These are phyloP conservation scores for Rhizopogon vinicolor DNA, from an alignment of 768 basidiomycete genomes.

Conservation along the genomic window DNA sequence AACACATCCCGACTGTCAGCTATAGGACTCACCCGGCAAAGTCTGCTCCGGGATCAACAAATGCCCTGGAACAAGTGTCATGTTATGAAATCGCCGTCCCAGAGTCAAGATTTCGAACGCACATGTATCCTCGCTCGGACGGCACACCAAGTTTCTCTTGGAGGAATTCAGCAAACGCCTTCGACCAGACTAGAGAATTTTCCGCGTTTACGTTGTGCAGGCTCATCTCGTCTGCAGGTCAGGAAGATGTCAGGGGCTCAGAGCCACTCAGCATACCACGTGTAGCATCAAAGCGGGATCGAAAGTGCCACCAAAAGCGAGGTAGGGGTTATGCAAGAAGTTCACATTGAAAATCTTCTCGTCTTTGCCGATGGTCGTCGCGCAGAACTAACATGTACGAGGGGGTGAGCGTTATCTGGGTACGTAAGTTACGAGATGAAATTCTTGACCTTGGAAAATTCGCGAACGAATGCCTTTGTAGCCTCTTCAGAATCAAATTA, in stretches of 20 bases:
- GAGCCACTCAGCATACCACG: slow-evolving; percentile 40
- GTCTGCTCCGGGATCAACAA: slow-evolving; percentile 21
- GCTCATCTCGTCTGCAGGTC: slow-evolving; percentile 39
- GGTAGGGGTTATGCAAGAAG: slow-evolving; percentile 52
- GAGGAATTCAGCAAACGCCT: slow-evolving; percentile 50
- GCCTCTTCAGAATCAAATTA: slow-evolving; percentile 19
- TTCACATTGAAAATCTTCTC: slow-evolving; percentile 50
- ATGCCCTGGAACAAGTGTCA: slow-evolving; percentile 12
- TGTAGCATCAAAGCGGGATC: slow-evolving; percentile 59
- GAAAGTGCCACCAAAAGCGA: slow-evolving; percentile 58
- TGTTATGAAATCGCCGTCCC: not conserved
- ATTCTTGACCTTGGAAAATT: slow-evolving; percentile 51
- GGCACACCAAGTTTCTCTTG: slow-evolving; percentile 45
- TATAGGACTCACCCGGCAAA: not conserved
- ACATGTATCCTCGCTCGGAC: slow-evolving; percentile 61
- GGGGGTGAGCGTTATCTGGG: not conserved
- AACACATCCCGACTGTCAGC: too few relatives aligned
- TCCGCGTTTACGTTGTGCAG: slow-evolving; percentile 48
- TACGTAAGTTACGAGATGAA: not conserved
- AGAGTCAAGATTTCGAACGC: not conserved
- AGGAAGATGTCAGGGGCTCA: not conserved
- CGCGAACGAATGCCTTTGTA: slow-evolving; percentile 33
- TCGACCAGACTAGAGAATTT: slow-evolving; percentile 50
- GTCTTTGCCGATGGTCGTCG: slow-evolving; percentile 50
- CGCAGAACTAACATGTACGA: slow-evolving; percentile 38